phyloP scores from a whole-genome alignment of 139 green algal species.

The Tetraselmis chui region DNA sequence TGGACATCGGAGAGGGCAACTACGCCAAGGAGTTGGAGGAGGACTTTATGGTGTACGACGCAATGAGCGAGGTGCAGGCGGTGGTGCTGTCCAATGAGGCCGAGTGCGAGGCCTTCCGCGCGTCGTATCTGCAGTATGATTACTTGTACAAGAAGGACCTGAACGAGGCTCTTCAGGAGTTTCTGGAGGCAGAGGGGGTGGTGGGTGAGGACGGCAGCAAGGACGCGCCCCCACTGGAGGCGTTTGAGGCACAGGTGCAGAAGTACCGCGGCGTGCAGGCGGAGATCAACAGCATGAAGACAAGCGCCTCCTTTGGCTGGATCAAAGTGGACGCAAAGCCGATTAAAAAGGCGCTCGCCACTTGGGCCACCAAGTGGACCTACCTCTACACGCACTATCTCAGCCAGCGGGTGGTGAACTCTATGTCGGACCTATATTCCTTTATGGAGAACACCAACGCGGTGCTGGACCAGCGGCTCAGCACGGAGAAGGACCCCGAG shows the following conservation, averaged over 20 bases:
- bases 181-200: conserved; percentile 38
- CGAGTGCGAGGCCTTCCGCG: conserved; percentile 67
- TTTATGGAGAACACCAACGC: conserved; percentile 72
- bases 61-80: conserved; percentile 51
- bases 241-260: conserved; percentile 70
- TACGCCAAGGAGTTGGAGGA: conserved; percentile 86
- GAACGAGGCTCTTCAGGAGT: conserved; percentile 45
- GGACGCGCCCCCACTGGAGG: conserved; percentile 61
- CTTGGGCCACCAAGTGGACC: conserved; percentile 68
- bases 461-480: conserved; percentile 42
- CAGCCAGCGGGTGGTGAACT: conserved; percentile 35
- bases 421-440: conserved; percentile 63
- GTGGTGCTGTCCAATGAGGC: conserved; percentile 61
- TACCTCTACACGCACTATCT: conserved; percentile 83
- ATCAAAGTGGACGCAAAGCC: conserved; percentile 78
- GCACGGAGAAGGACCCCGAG: neutral
- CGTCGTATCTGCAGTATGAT: conserved; percentile 58
- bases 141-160: conserved; percentile 81
- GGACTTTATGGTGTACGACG: conserved; percentile 65
- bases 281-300: conserved; percentile 44
- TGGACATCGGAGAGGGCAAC: conserved; percentile 79
- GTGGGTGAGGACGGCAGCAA: conserved; percentile 40
- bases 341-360: conserved; percentile 53
- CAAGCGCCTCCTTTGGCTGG: conserved; percentile 57
- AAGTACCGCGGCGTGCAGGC: conserved; percentile 35